Evolutionary conservation across 2,329 filamentous ascomycete species (phyloP), one percentile per base, ranked within the genome.

Genomic region (Fusarium veterinarium): DNA sequence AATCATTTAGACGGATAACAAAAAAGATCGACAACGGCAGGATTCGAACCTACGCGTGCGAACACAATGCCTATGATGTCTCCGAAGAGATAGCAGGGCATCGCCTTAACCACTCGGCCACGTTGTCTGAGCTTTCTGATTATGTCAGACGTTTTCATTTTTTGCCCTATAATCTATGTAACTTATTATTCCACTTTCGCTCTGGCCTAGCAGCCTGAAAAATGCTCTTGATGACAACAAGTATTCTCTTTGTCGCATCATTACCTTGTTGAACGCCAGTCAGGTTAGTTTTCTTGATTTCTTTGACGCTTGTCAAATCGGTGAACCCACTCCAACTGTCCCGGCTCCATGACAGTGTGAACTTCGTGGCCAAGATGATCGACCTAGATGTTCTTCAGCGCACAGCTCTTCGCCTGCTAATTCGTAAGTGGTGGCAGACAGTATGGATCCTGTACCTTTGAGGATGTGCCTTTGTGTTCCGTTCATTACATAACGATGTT

Each of bases 71-170:
- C 65, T 68, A 49, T 67, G 63, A 68, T 68, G 65, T 68, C 65
- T 68, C 65, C 3, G 3, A 23, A 23, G 56, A 68, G 48, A 68
- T 68, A 68, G 65, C 65, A 68, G 65, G 65, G 65, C 65, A 68
- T 68, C 65, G 65, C 65, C 65, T 68, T 68, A 68, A 68, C 65
- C 65, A 68, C 65, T 68, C 65, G 65, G 65, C 65, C 65, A 68
- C 64, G 64, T 62, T 68, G 65, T 67, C 63, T 49, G 17, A 33
- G 12, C 5, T n/a, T 31, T 53, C 9, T 25, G 28, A 49, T 28
- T 30, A 53, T 53, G 25, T 41, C 51, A 40, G 19, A 25, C 23
- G 2, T 0, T 16, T 14, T 7, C 5, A 8, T 6, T 11, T 16
- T 3, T 1, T 6, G 7, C 2, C 2, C 1, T 16, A 33, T 33